A percentile compares a stretch with the other conserved stretches of the same genome.
These are phyloP conservation scores for Beauveria asiatica DNA, from an alignment of 2,329 filamentous ascomycete genomes.

Conservation along the genomic window DNA sequence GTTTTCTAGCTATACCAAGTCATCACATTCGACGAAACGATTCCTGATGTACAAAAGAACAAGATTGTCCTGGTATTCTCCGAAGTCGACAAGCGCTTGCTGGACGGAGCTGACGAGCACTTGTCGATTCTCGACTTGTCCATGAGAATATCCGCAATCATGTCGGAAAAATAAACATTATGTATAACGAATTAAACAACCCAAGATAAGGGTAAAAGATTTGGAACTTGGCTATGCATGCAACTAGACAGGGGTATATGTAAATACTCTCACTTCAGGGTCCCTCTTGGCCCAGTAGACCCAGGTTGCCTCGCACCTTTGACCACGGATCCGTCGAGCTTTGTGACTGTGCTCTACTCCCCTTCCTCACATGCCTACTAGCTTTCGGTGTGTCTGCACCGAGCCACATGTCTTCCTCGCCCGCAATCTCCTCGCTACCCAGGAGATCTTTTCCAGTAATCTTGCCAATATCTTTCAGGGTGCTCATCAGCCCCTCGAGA, in stretches of 20 bases:
- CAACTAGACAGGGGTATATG: conserved; percentile 7
- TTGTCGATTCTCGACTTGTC: conserved; percentile 79
- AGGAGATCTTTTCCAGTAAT: conserved; percentile 33
- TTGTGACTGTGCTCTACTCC: conserved; percentile 16
- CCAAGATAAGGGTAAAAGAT: not conserved
- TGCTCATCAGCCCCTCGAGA: conserved; percentile 42
- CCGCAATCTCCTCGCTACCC: conserved; percentile 16
- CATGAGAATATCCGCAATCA: conserved; percentile 68
- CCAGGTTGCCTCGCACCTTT: conserved; percentile 43
- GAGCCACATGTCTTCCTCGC: conserved; percentile 27
- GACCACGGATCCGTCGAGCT: conserved; percentile 39
- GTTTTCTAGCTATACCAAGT: conserved; percentile 63
- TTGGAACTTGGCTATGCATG: conserved; percentile 1
- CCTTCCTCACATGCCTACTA: conserved; percentile 18
- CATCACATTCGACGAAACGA: conserved; percentile 74
- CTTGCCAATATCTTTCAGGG: conserved; percentile 39
- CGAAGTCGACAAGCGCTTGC: conserved; percentile 85
- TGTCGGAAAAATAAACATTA: conserved; percentile 38
- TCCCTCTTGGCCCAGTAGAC: conserved; percentile 36
- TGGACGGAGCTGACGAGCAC: conserved; percentile 94
- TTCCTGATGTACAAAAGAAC: conserved; percentile 81
- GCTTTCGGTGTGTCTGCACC: conserved; percentile 18
- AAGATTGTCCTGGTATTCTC: conserved; percentile 84
- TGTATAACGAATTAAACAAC: not conserved
- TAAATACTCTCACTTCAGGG: conserved; percentile 12